These are phyloP conservation scores for Boletellus emodensis DNA, from an alignment of 768 basidiomycete genomes.

Conservation along the genomic window DNA sequence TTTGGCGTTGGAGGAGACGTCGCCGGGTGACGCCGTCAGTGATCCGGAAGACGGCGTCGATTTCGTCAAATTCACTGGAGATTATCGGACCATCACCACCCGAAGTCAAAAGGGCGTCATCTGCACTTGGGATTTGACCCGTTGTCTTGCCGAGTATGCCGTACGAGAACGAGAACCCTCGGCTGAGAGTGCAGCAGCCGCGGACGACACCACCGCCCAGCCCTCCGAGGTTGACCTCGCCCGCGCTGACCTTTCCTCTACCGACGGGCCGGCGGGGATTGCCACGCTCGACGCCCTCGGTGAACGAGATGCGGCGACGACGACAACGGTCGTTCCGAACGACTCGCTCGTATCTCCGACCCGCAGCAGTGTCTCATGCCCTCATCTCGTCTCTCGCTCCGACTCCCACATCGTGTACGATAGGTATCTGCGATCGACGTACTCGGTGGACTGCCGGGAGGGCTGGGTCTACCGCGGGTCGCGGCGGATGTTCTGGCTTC, in stretches of 20 bases:
- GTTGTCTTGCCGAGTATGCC: conserved; percentile 8
- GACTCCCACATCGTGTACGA: conserved; percentile 10
- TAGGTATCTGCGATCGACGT: conserved; percentile 13
- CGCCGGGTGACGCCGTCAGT: background rate
- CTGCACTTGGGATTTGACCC: conserved; percentile 14
- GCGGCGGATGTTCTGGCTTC: conserved; percentile 16
- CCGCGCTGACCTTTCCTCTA: background rate
- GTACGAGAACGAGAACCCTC: background rate
- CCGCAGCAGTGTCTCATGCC: background rate
- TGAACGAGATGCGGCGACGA: background rate
- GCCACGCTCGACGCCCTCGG: background rate
- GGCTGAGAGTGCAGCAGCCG: background rate
- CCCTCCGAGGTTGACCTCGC: background rate
- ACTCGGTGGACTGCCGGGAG: conserved; percentile 6
- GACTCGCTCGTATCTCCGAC: too few species aligned
- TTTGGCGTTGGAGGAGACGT: background rate
- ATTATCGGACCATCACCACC: conserved; percentile 5
- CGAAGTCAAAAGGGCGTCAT: conserved; percentile 12
- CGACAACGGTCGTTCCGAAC: background rate
- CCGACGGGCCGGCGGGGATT: background rate
- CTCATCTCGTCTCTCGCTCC: conserved; percentile 14
- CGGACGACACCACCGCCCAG: background rate
- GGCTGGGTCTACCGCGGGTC: conserved; percentile 17
- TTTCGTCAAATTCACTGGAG: conserved; percentile 11
- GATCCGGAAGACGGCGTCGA: conserved; percentile 1